phyloP scores from a whole-genome alignment of 129 eudicot species.

The Helianthus tuberosus region DNA sequence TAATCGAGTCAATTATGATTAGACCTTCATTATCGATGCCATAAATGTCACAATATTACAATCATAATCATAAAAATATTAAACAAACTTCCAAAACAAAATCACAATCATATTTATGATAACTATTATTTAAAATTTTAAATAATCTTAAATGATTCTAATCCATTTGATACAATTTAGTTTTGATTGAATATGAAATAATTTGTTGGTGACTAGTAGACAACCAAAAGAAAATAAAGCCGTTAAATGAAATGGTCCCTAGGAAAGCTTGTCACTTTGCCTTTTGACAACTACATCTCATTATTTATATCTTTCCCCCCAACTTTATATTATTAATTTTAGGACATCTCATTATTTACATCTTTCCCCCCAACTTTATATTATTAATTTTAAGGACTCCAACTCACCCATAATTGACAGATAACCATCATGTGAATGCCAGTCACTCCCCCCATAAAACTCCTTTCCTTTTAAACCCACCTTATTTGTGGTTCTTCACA shows the following conservation, averaged over 20 bases:
- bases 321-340: conserved; percentile 30
- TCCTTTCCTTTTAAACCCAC: conserved; percentile 32
- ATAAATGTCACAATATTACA: not conserved
- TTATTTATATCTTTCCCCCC: conserved; percentile 30
- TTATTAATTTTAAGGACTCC: conserved; percentile 48
- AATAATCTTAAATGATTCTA: not conserved
- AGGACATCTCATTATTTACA: conserved; percentile 44
- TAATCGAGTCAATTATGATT: conserved; percentile 1
- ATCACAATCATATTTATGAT: conserved; percentile 1
- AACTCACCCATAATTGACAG: conserved; percentile 68
- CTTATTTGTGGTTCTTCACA: conserved; percentile 35
- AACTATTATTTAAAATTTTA: not conserved
- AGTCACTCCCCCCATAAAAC: conserved; percentile 34
- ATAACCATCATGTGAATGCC: conserved; percentile 67
- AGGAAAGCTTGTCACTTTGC: conserved; percentile 57
- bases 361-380: conserved; percentile 23
- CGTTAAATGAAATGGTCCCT: conserved; percentile 56
- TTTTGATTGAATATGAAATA: conserved; percentile 21
- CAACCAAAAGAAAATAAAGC: conserved; percentile 45
- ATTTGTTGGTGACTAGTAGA: conserved; percentile 44
- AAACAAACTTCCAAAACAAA: not conserved
- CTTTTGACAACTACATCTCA: conserved; percentile 51
- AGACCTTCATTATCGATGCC: not conserved
- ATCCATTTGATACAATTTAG: not conserved
- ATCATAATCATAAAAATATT: not conserved